Base-by-base conservation (phyloP, 768 basidiomycete species). In the Dendrothele bispora region DNA sequence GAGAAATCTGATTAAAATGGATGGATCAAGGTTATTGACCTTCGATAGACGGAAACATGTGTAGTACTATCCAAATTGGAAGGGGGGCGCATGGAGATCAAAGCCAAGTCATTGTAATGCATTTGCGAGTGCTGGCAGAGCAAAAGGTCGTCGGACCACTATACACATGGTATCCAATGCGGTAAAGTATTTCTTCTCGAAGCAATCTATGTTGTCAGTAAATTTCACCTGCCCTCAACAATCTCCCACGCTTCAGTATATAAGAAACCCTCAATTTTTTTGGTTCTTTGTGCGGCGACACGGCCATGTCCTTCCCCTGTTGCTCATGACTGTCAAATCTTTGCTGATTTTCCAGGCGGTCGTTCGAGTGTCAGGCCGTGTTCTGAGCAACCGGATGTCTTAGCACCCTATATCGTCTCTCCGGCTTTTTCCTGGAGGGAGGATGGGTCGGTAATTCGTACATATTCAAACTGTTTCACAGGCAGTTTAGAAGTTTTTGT, bases 361-460 rank as follows among this genome's bases (percentile, higher is more conserved):
- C 65, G 86, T 90, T 89, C 64, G 88, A 91, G 88, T 88, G 88
- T 91, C 88, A 88, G 74, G 84, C 75, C 77, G 86, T 86, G 88
- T 73, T 72, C 72, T 77, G 87, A 90, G 55, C 50, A 70, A 86
- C 54, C 66, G 86, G 82, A 84, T 85, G 76, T 90, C 88, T 89
- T 57, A 91, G 87, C 43, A 89, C 88, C 87, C 86, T 68, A 58
- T 74, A 61, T 83, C 79, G 68, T 39, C 27, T 75, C 69, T 76
- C 74, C 66, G 61, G 55, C 56, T 41, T 49, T 53, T 49, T 46
- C 41, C 59, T 57, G 74, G 69, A 71, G 75, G 71, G 72, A 66
- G 60, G 84, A 82, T 73, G 88, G 88, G 88, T 86, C 84, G 88
- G 88, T 84, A 74, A 86, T 82, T 77, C 70, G 57, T 68, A 77